Base-by-base conservation (phyloP, 345 rosid species). In the Heritiera littoralis region DNA sequence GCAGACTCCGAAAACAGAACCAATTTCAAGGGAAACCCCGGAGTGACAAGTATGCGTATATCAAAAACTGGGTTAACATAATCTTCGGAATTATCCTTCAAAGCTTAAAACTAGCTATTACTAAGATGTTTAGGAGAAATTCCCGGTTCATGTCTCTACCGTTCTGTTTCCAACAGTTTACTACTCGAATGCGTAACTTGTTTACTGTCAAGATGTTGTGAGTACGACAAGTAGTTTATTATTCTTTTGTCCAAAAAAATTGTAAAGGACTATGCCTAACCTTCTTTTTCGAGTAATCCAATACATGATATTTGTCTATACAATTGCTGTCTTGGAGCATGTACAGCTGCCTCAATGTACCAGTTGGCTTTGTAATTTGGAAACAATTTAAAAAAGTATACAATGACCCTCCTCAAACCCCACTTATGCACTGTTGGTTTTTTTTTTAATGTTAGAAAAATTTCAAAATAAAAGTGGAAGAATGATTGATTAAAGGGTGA, bases 141-240 rank as follows among this genome's bases (percentile, higher is more conserved):
- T 77, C 78, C 12, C 14, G 79, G 64, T 58, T 74, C 48, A 2
- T 74, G 63, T 52, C 60, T 7, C 61, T 32, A 18, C 5, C 66
- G 35, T 35, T 65, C 5, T 14, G 69, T 15, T 67, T 41, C 32
- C 52, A 9, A 40, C 28, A 66, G 46, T 12, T 15, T 18, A 66
- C 12, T 18, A 4, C 40, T 23, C 28, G 28, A 23, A 23, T n/a
- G 11, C 5, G 11, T 40, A 3, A 41, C n/a, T 74, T 74, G 54
- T 23, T 43, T 18, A 43, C 41, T 41, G 72, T 66, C 71, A 63
- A 63, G 18, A 63, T 12, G 67, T 30, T 63, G 2, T 17, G 12
- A 52, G 0, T 17, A 54, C 4, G 43, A 40, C 6, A 3, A 5
- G 43, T 35, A 32, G n/a, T 32, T 52, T 52, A 18, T 72, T 18